Evolutionary conservation across 352 stramenopile genomes (phyloP).

Genomic region (Phytophthora pini): DNA sequence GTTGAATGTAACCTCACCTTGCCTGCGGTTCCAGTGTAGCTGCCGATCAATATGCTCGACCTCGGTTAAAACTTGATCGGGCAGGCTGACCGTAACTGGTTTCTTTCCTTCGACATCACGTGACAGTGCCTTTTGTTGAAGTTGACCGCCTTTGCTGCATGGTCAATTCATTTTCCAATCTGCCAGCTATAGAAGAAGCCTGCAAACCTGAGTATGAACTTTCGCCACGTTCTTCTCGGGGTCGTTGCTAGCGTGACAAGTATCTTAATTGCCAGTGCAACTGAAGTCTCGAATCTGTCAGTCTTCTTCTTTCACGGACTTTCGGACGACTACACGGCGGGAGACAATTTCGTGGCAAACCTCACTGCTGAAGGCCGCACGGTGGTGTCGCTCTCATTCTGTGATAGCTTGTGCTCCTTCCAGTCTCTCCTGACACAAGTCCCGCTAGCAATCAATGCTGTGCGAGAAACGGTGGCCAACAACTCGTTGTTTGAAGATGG

Average conservation of each 20-base stretch:
- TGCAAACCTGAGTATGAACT: background rate
- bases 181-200: too few species aligned
- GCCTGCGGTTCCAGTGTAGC: too few species aligned
- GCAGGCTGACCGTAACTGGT: background rate
- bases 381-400: slow-evolving; percentile 38
- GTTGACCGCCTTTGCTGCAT: background rate
- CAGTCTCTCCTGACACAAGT: slow-evolving; percentile 36
- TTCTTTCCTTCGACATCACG: slow-evolving; percentile 3
- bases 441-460: slow-evolving; percentile 34
- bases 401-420: slow-evolving; percentile 32
- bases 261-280: background rate
- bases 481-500: slow-evolving; percentile 25
- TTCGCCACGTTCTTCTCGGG: background rate
- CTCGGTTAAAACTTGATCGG: too few species aligned
- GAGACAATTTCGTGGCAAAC: slow-evolving; percentile 8
- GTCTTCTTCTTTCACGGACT: slow-evolving; percentile 54
- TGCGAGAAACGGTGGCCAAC: slow-evolving; percentile 26
- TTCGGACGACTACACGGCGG: slow-evolving; percentile 1
- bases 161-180: too few species aligned
- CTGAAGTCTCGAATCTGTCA: slow-evolving; percentile 16
- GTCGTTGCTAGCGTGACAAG: background rate
- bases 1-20: too few species aligned
- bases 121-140: background rate
- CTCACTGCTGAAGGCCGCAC: slow-evolving; percentile 11
- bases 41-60: too few species aligned